Evolutionary conservation across 202 grass and related monocot genomes (phyloP).

Genomic region (Setaria viridis): DNA sequence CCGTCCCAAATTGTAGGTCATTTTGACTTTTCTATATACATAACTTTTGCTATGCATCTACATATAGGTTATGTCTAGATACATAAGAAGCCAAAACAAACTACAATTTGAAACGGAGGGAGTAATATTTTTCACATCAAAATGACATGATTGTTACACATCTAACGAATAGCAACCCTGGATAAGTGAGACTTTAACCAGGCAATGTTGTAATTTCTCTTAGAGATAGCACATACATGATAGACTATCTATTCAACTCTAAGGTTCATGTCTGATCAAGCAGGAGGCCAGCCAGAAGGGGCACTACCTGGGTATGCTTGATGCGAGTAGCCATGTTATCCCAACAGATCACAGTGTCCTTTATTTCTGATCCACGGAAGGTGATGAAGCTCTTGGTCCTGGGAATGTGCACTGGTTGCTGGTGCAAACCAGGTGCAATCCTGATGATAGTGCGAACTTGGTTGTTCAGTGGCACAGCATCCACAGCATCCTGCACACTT

Average conservation of each 20-base stretch:
- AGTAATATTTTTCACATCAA: background rate
- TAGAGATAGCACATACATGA: background rate
- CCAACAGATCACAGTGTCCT: slow-evolving; percentile 77
- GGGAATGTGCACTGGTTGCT: background rate
- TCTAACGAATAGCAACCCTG: background rate
- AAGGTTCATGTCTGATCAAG: slow-evolving; percentile 29
- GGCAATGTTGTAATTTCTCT: background rate
- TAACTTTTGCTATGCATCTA: too few relatives aligned
- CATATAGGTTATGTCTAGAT: too few relatives aligned
- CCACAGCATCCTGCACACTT: slow-evolving; percentile 1
- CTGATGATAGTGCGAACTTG: background rate
- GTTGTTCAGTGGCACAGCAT: background rate
- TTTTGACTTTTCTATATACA: too few relatives aligned
- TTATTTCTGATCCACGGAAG: slow-evolving; percentile 44
- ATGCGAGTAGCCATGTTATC: slow-evolving; percentile 73
- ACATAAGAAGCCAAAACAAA: too few relatives aligned
- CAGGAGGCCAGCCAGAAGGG: background rate
- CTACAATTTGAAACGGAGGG: too few relatives aligned
- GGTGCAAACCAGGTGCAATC: slow-evolving; percentile 22
- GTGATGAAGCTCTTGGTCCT: slow-evolving; percentile 92
- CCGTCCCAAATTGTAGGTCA: too few relatives aligned
- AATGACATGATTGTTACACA: background rate
- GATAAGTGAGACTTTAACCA: slow-evolving; percentile 1
- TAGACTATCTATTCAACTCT: slow-evolving; percentile 1
- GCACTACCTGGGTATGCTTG: slow-evolving; percentile 75